These are phyloP conservation scores for Kurtzmaniella natalensis DNA, from an alignment of 1,139 yeast species.

Conservation along the genomic window DNA sequence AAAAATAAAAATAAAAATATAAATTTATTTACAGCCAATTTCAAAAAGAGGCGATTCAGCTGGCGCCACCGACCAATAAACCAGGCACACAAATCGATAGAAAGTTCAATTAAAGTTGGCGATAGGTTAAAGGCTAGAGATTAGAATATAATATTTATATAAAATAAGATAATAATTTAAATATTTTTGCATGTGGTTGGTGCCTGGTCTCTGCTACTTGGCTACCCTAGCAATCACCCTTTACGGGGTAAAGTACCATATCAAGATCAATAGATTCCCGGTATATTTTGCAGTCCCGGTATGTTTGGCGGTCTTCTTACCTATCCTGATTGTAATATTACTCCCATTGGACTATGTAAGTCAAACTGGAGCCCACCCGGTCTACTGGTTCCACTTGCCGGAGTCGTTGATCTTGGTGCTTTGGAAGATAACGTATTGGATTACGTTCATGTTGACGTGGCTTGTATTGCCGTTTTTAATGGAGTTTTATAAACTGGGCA, in stretches of 20 bases:
- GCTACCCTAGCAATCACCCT: slow-evolving; percentile 27
- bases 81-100: too few relatives aligned
- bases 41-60: too few relatives aligned
- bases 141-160: too few relatives aligned
- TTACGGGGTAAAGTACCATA: slow-evolving; percentile 34
- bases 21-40: too few relatives aligned
- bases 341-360: slow-evolving; percentile 41
- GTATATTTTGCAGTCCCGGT: slow-evolving; percentile 30
- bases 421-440: slow-evolving; percentile 81
- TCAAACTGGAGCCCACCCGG: slow-evolving; percentile 14
- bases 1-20: too few relatives aligned
- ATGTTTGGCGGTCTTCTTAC: slow-evolving; percentile 39
- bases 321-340: slow-evolving; percentile 36
- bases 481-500: slow-evolving; percentile 70
- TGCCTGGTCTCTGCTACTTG: slow-evolving; percentile 24
- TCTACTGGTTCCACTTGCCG: slow-evolving; percentile 25
- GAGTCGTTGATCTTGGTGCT: slow-evolving; percentile 47
- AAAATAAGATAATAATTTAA: too few relatives aligned
- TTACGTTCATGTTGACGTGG: slow-evolving; percentile 75
- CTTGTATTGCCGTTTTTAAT: slow-evolving; percentile 65
- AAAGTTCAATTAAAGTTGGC: too few relatives aligned
- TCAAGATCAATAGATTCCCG: slow-evolving; percentile 35
- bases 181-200: slow-evolving; percentile 36
- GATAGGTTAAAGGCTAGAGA: too few relatives aligned
- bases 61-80: too few relatives aligned